phyloP scores from a whole-genome alignment of 2,329 filamentous ascomycete genomes.

The Alternaria metachromatica region DNA sequence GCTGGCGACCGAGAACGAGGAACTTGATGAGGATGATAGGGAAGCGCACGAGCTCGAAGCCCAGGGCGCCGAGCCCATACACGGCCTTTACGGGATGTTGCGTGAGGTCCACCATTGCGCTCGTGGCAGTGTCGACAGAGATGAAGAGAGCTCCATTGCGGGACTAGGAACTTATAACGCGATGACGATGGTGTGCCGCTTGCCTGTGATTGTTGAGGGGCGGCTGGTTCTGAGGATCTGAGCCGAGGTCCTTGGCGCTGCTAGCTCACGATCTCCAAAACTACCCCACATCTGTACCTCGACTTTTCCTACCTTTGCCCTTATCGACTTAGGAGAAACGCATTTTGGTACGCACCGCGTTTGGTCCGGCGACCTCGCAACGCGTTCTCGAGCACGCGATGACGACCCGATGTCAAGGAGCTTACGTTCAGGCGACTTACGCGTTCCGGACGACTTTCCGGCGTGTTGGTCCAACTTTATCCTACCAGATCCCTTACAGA shows the following conservation, averaged over 20 bases:
- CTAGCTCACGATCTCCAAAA: neutral
- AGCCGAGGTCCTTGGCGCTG: constrained; percentile 2
- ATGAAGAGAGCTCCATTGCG: neutral
- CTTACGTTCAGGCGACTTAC: neutral
- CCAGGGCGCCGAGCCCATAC: constrained; percentile 47
- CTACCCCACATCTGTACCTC: neutral
- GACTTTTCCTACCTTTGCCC: neutral
- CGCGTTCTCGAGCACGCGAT: neutral
- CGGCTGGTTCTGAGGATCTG: neutral
- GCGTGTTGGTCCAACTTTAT: no score
- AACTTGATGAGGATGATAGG: constrained; percentile 53
- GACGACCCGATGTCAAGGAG: neutral
- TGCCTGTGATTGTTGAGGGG: neutral
- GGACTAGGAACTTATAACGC: neutral
- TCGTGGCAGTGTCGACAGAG: neutral
- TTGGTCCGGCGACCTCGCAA: neutral
- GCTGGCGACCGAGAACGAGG: constrained; percentile 45
- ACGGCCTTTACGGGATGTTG: constrained; percentile 51
- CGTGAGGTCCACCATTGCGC: constrained; percentile 25
- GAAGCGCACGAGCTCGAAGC: constrained; percentile 44
- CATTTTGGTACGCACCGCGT: neutral
- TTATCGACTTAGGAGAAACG: neutral
- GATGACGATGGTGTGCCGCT: neutral
- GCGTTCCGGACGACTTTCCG: neutral
- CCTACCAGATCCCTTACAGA: no score